phyloP scores from a whole-genome alignment of 2,329 filamentous ascomycete genomes.

The Penicillium sp. region DNA sequence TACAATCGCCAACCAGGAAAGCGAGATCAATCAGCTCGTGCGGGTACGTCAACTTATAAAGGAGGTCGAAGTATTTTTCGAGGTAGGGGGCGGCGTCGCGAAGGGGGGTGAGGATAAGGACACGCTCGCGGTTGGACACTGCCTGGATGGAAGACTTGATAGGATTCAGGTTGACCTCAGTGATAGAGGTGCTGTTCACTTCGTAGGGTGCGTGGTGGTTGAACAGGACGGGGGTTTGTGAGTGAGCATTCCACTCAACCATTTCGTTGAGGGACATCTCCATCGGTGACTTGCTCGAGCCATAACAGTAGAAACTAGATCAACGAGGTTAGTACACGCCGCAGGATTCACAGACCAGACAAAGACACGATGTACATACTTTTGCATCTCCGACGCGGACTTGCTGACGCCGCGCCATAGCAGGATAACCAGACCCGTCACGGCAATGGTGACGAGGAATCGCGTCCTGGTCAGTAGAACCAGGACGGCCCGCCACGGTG shows the following conservation, averaged over 20 bases:
- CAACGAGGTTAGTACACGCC: conserved; percentile 11
- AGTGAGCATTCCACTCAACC: conserved; percentile 80
- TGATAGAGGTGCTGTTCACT: conserved; percentile 76
- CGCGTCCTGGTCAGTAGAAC: conserved; percentile 72
- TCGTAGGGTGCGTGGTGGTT: conserved; percentile 89
- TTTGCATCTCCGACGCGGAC: conserved; percentile 85
- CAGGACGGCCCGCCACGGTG: conserved; percentile 70
- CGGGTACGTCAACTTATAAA: conserved; percentile 86
- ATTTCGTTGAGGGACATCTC: conserved; percentile 91
- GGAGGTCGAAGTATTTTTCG: conserved; percentile 87
- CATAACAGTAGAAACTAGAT: conserved; percentile 91
- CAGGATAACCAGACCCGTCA: conserved; percentile 70
- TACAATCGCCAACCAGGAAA: conserved; percentile 89
- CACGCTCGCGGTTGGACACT: conserved; percentile 73
- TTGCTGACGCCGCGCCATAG: conserved; percentile 83
- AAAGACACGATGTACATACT: conserved; percentile 53
- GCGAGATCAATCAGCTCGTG: conserved; percentile 92
- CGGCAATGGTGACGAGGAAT: conserved; percentile 69
- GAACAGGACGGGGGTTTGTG: conserved; percentile 91
- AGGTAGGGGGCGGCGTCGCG: conserved; percentile 83
- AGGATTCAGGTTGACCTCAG: conserved; percentile 78
- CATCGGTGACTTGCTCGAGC: conserved; percentile 91
- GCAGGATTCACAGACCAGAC: neutral
- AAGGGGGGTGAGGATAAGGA: conserved; percentile 88
- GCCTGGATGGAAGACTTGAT: conserved; percentile 80